Evolutionary conservation across 345 rosid species (phyloP).

Genomic region (Citrus unshiu): DNA sequence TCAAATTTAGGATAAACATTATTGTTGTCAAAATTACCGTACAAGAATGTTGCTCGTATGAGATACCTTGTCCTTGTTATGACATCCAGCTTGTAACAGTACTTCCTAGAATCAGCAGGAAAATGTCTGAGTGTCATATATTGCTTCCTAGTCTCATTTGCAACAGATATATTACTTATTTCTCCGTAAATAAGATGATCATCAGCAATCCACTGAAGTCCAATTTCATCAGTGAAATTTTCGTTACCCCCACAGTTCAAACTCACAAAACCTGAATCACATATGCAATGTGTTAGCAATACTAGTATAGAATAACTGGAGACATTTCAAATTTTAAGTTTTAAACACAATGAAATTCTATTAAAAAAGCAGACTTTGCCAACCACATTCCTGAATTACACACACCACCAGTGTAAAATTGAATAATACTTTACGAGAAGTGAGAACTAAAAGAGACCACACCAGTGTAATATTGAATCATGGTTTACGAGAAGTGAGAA

Average conservation of each 20-base stretch:
- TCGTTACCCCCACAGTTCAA: slow-evolving; percentile 84
- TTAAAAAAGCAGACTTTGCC: not conserved
- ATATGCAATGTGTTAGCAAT: slow-evolving; percentile 8
- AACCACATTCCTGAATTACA: not conserved
- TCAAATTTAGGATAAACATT: slow-evolving; percentile 95
- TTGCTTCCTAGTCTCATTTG: slow-evolving; percentile 68
- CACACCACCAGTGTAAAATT: not conserved
- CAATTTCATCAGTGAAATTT: slow-evolving; percentile 72
- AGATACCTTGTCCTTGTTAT: slow-evolving; percentile 76
- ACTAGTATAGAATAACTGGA: not conserved
- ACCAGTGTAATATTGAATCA: not conserved
- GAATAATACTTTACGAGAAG: not conserved
- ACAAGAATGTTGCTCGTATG: slow-evolving; percentile 91
- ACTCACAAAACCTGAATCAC: slow-evolving; percentile 81
- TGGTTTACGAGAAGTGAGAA: not conserved
- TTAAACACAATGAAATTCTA: too few relatives aligned
- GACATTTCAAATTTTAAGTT: not conserved
- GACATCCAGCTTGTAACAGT: slow-evolving; percentile 77
- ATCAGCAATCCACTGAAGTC: slow-evolving; percentile 81
- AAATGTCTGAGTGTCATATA: slow-evolving; percentile 80
- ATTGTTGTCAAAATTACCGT: slow-evolving; percentile 81
- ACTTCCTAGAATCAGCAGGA: slow-evolving; percentile 89
- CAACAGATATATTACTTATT: slow-evolving; percentile 48
- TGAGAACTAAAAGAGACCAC: not conserved
- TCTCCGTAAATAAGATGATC: slow-evolving; percentile 60